Evolutionary conservation across 495 filamentous ascomycete genomes (phyloP), one percentile per base, ranked within the genome.

Genomic region (Aspergillus leporis): DNA sequence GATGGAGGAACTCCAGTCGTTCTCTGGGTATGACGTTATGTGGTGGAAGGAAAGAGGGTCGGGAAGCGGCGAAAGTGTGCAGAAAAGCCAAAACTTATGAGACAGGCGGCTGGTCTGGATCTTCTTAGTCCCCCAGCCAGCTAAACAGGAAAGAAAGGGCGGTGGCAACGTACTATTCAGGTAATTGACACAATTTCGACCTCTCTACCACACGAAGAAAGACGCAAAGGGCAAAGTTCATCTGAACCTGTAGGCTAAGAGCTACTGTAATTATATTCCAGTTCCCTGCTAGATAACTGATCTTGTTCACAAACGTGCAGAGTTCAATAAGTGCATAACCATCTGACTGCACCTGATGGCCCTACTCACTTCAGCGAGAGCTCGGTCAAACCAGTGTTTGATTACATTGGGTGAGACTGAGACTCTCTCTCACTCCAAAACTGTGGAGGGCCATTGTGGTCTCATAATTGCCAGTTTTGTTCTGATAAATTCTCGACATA

Each of bases 21-120:
- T 59, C 49, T 51, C 43, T 56, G 61, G 63, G 56, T 61, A 71
- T 71, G 68, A 69, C 68, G 68, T 70, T 66, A 71, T 69, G 55
- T 56, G 48, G 60, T 60, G 61, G 61, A 52, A 23, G 7, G 56
- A 55, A 30, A 53, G 38, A 40, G 25, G 51, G 55, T 38, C 51
- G 32, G 63, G 36, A 50, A 43, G 62, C 61, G 66, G 66, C 62
- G 56, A 45, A 61, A 61, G 55, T 58, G 48, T 64, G 60, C 60
- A 61, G 59, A 52, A 52, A 25, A 43, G 51, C 25, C 40, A 32
- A 40, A 34, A 53, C 45, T 53, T 50, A 49, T 47, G 32, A 41
- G 41, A 14, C 49, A 47, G 51, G 52, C 46, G 59, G 54, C 51
- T 48, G 64, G 58, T 66, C 64, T 66, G 64, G 64, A 61, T 62